These are phyloP conservation scores for Dipteronia sinensis DNA, from an alignment of 345 rosid species.

Conservation along the genomic window DNA sequence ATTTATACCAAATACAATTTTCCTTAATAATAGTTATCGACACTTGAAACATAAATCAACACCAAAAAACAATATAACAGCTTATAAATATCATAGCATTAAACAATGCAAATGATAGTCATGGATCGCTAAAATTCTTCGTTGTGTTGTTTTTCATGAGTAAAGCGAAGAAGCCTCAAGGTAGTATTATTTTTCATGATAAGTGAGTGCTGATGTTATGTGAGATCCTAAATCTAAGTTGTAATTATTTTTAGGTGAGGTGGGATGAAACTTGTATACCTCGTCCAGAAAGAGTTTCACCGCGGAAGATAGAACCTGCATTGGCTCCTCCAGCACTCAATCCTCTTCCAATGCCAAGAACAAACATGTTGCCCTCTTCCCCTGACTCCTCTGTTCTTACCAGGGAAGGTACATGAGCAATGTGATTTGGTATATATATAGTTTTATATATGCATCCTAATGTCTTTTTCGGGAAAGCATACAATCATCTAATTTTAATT, in stretches of 20 bases:
- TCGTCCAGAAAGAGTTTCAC: no score
- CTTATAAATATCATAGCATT: no score
- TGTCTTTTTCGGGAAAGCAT: constrained; percentile 12
- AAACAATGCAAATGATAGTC: background rate
- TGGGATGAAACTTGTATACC: constrained; percentile 86
- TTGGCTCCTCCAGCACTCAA: constrained; percentile 68
- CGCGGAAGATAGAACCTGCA: constrained; percentile 88
- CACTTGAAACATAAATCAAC: no score
- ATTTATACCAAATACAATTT: no score
- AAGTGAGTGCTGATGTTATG: background rate
- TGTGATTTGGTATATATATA: background rate
- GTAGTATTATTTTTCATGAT: background rate
- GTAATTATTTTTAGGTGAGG: constrained; percentile 51
- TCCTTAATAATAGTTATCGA: no score
- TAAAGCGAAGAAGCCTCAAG: no score
- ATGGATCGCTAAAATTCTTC: no score
- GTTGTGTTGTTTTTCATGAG: no score
- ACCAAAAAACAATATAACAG: no score
- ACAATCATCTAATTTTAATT: background rate
- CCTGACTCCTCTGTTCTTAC: constrained; percentile 57
- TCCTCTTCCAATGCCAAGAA: constrained; percentile 57
- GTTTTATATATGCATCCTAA: background rate
- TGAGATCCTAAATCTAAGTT: constrained; percentile 5
- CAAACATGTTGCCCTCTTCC: constrained; percentile 55
- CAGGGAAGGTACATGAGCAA: constrained; percentile 56